phyloP scores from a whole-genome alignment of 495 filamentous ascomycete genomes.

The Aspergillus biplanus region DNA sequence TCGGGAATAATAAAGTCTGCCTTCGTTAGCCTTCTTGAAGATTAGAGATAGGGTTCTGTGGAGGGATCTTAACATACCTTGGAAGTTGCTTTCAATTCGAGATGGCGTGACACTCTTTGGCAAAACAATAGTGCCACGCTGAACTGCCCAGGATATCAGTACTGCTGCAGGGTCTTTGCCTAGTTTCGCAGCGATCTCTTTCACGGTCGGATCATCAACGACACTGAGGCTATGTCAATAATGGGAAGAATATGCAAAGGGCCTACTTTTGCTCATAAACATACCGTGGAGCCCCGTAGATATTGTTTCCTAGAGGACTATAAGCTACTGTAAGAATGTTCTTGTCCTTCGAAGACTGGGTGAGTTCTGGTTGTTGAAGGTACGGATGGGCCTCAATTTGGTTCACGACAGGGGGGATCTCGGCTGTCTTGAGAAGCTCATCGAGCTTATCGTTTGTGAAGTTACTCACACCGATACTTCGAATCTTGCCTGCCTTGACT shows the following conservation, averaged over 20 bases:
- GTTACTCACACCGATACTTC: slow-evolving; percentile 83
- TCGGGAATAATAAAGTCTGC: slow-evolving; percentile 53
- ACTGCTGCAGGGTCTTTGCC: slow-evolving; percentile 72
- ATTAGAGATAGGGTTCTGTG: background rate
- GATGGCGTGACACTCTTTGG: slow-evolving; percentile 63
- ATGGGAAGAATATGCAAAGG: too few relatives aligned
- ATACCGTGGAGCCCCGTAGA: slow-evolving; percentile 46
- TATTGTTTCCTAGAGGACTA: slow-evolving; percentile 59
- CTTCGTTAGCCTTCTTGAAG: slow-evolving; percentile 12
- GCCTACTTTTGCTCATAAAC: background rate
- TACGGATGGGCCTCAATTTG: slow-evolving; percentile 90
- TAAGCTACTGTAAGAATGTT: slow-evolving; percentile 57
- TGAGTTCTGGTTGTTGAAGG: slow-evolving; percentile 67
- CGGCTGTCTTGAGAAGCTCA: slow-evolving; percentile 65
- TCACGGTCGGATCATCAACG: slow-evolving; percentile 63
- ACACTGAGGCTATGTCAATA: slow-evolving; percentile 28
- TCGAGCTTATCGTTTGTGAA: slow-evolving; percentile 67
- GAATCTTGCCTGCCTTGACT: slow-evolving; percentile 65
- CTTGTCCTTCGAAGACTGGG: slow-evolving; percentile 43
- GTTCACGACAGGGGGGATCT: slow-evolving; percentile 69
- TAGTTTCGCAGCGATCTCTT: slow-evolving; percentile 65
- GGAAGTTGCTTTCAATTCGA: slow-evolving; percentile 62
- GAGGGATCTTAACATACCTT: slow-evolving; percentile 29
- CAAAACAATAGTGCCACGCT: slow-evolving; percentile 65
- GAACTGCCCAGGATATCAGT: slow-evolving; percentile 79